Percentiles rank a stretch among this genome's conserved stretches.
Evolutionary conservation across 75 land plant genomes (phyloP).

Genomic region (Pseudotsuga menziesii): DNA sequence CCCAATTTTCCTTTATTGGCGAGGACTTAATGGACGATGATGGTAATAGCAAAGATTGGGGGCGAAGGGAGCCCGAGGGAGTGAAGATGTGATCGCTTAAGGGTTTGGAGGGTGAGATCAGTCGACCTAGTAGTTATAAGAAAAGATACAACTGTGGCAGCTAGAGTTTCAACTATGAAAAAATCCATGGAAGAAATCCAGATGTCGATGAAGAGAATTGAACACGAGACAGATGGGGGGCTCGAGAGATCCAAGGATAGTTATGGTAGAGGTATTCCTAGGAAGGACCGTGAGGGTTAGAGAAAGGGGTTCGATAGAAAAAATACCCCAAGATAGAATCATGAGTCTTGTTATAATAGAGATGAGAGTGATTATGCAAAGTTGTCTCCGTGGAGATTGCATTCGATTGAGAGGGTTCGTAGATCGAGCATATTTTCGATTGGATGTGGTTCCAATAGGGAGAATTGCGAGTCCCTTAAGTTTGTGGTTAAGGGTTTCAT

Average conservation of each 20-base stretch:
- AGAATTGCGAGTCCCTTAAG: too few relatives aligned
- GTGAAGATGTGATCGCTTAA: conserved; percentile 20
- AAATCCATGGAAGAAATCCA: conserved; percentile 30
- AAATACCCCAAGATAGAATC: not conserved
- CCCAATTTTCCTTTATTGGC: too few relatives aligned
- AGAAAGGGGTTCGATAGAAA: conserved; percentile 37
- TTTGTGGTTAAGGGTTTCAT: too few relatives aligned
- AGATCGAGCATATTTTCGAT: conserved; percentile 47
- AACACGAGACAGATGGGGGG: conserved; percentile 26
- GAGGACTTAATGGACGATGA: conserved; percentile 46
- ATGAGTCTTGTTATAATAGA: not conserved
- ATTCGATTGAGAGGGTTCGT: conserved; percentile 16
- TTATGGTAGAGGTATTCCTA: not conserved
- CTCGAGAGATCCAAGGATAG: conserved; percentile 17
- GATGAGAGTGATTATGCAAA: not conserved
- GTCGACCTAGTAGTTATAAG: conserved; percentile 26
- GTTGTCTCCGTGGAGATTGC: not conserved
- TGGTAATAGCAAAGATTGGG: conserved; percentile 23
- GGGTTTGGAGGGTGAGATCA: not conserved
- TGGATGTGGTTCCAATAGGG: conserved; percentile 18
- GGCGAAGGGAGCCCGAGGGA: conserved; percentile 21
- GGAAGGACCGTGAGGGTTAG: not conserved
- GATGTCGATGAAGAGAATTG: conserved; percentile 31
- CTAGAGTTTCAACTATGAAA: conserved; percentile 25
- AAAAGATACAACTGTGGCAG: conserved; percentile 16